These are phyloP conservation scores for Ramularia endophylla DNA, from an alignment of 2,329 filamentous ascomycete genomes.

Conservation along the genomic window DNA sequence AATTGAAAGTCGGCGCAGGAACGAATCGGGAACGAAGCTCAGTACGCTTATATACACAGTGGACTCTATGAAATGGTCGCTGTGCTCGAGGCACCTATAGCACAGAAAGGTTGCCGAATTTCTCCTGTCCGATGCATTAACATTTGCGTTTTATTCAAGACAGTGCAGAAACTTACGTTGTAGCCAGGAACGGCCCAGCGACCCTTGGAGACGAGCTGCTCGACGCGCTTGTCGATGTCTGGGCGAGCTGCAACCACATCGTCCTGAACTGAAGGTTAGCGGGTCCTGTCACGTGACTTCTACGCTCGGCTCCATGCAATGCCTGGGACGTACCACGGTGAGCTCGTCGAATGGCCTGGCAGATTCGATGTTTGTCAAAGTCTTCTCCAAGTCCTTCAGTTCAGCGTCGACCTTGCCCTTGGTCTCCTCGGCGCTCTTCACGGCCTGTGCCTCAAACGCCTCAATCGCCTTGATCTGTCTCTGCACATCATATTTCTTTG, in stretches of 20 bases:
- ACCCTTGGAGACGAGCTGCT: conserved; percentile 91
- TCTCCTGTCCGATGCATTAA: conserved; percentile 60
- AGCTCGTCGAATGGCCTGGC: conserved; percentile 94
- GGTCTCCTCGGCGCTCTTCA: conserved; percentile 95
- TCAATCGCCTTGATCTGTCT: conserved; percentile 98
- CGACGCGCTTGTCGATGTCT: conserved; percentile 95
- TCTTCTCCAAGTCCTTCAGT: conserved; percentile 88
- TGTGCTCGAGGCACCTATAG: conserved; percentile 57
- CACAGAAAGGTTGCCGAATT: conserved; percentile 94
- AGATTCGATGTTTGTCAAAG: conserved; percentile 93
- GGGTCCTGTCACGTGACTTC: conserved; percentile 20
- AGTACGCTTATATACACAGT: conserved; percentile 20
- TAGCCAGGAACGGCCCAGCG: conserved; percentile 98
- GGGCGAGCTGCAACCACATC: conserved; percentile 91
- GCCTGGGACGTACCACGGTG: conserved; percentile 72
- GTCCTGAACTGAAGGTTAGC: conserved; percentile 54
- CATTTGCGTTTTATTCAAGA: neutral
- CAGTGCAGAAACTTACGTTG: conserved; percentile 63
- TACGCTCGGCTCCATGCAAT: neutral
- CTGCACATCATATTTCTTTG: conserved; percentile 82
- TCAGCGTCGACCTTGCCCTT: conserved; percentile 95
- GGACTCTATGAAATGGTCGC: conserved; percentile 18
- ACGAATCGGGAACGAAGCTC: conserved; percentile 11
- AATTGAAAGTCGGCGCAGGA: too few species aligned
- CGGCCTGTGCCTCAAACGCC: conserved; percentile 91